These are phyloP conservation scores for Russula vinacea DNA, from an alignment of 768 basidiomycete genomes.

Conservation along the genomic window DNA sequence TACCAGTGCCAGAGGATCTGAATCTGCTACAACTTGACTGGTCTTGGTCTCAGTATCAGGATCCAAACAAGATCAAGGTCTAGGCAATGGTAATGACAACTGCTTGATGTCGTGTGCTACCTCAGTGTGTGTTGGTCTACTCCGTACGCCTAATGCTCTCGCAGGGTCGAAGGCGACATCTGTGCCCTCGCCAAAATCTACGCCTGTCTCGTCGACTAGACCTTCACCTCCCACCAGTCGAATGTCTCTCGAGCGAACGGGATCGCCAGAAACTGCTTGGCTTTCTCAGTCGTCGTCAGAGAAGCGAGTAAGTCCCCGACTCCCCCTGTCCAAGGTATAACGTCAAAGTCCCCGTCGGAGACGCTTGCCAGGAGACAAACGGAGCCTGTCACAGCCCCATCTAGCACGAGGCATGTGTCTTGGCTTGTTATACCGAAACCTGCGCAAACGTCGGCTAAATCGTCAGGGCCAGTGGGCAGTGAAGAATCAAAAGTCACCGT, in stretches of 20 bases:
- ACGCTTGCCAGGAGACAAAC: background rate
- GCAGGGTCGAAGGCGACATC: slow-evolving; percentile 10
- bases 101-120: slow-evolving; percentile 12
- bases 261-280: background rate
- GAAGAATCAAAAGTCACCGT: slow-evolving; percentile 10
- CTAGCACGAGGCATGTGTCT: slow-evolving; percentile 21
- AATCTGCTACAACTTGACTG: slow-evolving; percentile 24
- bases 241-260: slow-evolving; percentile 15
- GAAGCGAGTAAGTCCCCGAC: slow-evolving; percentile 20
- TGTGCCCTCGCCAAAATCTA: slow-evolving; percentile 11
- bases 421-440: slow-evolving; percentile 25
- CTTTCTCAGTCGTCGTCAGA: slow-evolving; percentile 11
- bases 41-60: slow-evolving; percentile 26
- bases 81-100: slow-evolving; percentile 3
- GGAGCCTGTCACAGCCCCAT: background rate
- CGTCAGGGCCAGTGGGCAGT: background rate
- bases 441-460: background rate
- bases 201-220: background rate
- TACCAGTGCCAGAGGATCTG: slow-evolving; percentile 25
- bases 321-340: slow-evolving; percentile 11
- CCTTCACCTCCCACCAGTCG: slow-evolving; percentile 9
- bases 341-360: slow-evolving; percentile 9
- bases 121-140: slow-evolving; percentile 19
- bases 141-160: slow-evolving; percentile 19
- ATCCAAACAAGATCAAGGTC: slow-evolving; percentile 19